phyloP scores from a whole-genome alignment of 208 protist genomes.

The Leishmania martiniquensis region DNA sequence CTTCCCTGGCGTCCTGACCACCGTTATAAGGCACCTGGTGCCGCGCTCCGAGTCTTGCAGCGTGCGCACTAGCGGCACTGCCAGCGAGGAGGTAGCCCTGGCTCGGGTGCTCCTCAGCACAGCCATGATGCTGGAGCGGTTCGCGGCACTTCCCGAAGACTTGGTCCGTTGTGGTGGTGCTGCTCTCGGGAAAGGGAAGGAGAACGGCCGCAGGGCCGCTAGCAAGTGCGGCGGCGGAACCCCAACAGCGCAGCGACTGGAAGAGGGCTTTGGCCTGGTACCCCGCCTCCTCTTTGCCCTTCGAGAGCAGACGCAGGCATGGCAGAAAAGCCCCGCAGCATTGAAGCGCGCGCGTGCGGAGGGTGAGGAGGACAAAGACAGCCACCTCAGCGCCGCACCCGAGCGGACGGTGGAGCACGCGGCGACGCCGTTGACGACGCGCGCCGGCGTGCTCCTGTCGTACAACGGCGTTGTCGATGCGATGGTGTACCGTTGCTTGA shows the following conservation, averaged over 20 bases:
- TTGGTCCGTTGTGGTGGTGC: constrained; percentile 13
- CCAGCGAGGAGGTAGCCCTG: constrained; percentile 21
- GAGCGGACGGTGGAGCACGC: neutral
- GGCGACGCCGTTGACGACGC: neutral
- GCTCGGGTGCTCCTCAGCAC: constrained; percentile 27
- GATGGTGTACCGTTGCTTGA: constrained; percentile 47
- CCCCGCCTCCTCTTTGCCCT: constrained; percentile 44
- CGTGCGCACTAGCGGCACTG: neutral
- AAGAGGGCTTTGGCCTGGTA: constrained; percentile 32
- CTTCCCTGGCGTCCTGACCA: constrained; percentile 22
- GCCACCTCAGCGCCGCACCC: neutral
- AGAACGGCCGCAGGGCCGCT: neutral
- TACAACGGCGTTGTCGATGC: constrained; percentile 40
- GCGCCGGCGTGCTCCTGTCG: constrained; percentile 32
- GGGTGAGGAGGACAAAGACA: neutral
- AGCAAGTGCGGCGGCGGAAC: neutral
- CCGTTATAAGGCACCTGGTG: constrained; percentile 18
- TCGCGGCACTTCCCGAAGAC: constrained; percentile 29
- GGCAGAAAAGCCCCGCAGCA: neutral
- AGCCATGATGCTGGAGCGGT: constrained; percentile 21
- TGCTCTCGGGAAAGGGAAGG: neutral
- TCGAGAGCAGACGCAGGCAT: constrained; percentile 18
- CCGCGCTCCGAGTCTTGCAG: constrained; percentile 4
- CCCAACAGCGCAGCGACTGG: constrained; percentile 14
- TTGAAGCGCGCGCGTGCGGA: constrained; percentile 12